A percentile compares a stretch with the other conserved stretches of the same genome.
phyloP scores from a whole-genome alignment of 371 early-diverging fungal species.

The Zancudomyces culisetae region DNA sequence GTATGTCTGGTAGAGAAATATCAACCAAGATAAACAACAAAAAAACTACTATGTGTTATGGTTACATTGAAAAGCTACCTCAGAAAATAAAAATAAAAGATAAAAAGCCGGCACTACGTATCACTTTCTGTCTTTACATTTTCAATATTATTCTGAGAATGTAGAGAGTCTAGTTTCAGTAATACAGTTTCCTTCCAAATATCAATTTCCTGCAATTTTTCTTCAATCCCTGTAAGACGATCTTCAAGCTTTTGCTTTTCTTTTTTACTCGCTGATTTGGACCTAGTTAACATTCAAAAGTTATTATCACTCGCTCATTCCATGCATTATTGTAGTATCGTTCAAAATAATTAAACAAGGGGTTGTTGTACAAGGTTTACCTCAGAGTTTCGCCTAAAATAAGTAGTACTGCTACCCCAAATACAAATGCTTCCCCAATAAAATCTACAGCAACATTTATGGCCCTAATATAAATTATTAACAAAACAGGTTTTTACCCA shows the following conservation, averaged over 20 bases:
- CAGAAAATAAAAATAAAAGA: no score
- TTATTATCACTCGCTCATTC: neutral
- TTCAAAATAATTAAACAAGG: neutral
- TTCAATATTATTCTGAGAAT: no score
- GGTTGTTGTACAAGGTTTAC: neutral
- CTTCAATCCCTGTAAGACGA: neutral
- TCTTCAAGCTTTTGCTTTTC: neutral
- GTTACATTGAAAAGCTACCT: no score
- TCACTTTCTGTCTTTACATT: no score
- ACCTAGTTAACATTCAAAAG: neutral
- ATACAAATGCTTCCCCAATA: slow-evolving; percentile 65
- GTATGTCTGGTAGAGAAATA: no score
- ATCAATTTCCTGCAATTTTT: neutral
- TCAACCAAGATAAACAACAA: no score
- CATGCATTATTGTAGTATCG: no score
- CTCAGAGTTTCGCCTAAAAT: slow-evolving; percentile 47
- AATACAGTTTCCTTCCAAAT: neutral
- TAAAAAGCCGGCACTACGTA: no score
- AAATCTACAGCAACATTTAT: slow-evolving; percentile 78
- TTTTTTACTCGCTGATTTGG: neutral
- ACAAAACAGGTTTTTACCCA: no score
- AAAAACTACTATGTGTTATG: no score
- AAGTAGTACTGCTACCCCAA: slow-evolving; percentile 58
- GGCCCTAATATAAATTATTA: slow-evolving; percentile 47
- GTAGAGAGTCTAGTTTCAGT: no score